Percentiles rank a stretch among this genome's conserved stretches.
phyloP scores from a whole-genome alignment of 192 early-diverging fungal species.

The Backusella luteola region DNA sequence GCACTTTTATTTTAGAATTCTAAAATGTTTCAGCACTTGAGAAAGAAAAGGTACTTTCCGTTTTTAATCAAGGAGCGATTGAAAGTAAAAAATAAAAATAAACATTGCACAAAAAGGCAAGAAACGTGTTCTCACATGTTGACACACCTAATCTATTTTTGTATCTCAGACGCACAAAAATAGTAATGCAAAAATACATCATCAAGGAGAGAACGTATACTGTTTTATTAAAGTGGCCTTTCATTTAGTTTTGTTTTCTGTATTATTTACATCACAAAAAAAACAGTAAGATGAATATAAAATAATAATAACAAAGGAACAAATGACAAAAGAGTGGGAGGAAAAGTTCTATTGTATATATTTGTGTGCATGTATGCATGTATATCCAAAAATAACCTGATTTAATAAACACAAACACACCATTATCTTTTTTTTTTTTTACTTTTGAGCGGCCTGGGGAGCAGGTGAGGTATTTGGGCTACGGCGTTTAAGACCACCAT shows the following conservation, averaged over 20 bases:
- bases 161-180: background rate
- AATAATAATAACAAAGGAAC: background rate
- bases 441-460: background rate
- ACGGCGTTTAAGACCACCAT: conserved; percentile 3
- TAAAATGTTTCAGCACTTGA: too few relatives aligned
- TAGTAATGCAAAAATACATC: background rate
- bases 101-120: background rate
- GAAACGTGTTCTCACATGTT: background rate
- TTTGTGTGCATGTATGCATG: background rate
- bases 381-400: background rate
- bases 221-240: background rate
- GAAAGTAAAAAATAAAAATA: background rate
- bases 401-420: background rate
- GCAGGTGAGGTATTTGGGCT: background rate
- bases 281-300: background rate
- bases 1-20: too few relatives aligned
- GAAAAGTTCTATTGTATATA: background rate
- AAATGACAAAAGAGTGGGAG: background rate
- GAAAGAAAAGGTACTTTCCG: too few relatives aligned
- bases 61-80: too few relatives aligned
- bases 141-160: background rate
- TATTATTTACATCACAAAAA: background rate
- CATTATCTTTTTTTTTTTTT: background rate
- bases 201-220: background rate
- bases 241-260: background rate